These are phyloP conservation scores for Anthoceros angustus DNA, from an alignment of 225 moss, liverwort and hornwort species.

Conservation along the genomic window DNA sequence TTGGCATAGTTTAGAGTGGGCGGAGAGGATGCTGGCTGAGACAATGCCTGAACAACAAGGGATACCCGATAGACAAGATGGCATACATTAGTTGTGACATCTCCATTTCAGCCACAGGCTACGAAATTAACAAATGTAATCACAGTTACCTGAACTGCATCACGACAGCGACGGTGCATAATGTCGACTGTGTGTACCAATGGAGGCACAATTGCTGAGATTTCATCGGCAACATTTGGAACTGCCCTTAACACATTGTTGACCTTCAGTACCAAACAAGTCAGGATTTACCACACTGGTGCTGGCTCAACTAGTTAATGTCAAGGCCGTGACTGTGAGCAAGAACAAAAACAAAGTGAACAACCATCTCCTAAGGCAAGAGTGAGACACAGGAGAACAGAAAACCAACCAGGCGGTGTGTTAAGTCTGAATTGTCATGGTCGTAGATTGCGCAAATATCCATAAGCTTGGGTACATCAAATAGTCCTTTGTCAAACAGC, in stretches of 20 bases:
- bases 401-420: conserved; percentile 47
- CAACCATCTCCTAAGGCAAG: conserved; percentile 5
- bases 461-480: conserved; percentile 77
- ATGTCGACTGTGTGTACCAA: conserved; percentile 46
- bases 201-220: conserved; percentile 47
- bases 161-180: conserved; percentile 58
- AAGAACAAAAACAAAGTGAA: neutral
- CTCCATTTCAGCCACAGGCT: neutral
- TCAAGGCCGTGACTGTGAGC: neutral
- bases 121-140: neutral
- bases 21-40: conserved; percentile 1
- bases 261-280: conserved; percentile 59
- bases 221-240: conserved; percentile 45
- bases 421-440: conserved; percentile 73
- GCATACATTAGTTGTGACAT: too few relatives aligned
- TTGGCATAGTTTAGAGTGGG: neutral
- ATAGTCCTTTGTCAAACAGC: conserved; percentile 9
- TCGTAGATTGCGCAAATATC: conserved; percentile 78
- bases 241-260: conserved; percentile 65
- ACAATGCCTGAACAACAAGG: conserved; percentile 12
- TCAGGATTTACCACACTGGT: conserved; percentile 14
- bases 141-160: conserved; percentile 38
- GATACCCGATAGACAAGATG: neutral
- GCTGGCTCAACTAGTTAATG: neutral
- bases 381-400: neutral